Conservation (phyloP, 352 stramenopile genomes). For the Phytopythium kandeliae region DNA sequence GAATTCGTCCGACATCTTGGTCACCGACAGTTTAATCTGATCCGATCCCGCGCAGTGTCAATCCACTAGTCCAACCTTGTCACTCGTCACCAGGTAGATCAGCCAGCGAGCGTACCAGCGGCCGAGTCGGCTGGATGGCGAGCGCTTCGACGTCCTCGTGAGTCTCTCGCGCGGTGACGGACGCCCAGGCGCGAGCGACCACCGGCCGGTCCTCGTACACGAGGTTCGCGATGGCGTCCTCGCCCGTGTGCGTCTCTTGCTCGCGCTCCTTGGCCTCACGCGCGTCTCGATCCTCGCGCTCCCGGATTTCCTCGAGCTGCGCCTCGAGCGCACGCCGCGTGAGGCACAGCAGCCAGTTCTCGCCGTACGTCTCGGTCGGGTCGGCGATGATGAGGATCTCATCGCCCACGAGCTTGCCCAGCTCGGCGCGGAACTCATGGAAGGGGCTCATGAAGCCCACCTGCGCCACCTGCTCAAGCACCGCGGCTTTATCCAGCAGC, state of each 20-base stretch:
- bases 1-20: slow-evolving; percentile 78
- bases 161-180: slow-evolving; percentile 38
- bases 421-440: slow-evolving; percentile 57
- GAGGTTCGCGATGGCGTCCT: slow-evolving; percentile 44
- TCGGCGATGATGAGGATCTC: slow-evolving; percentile 76
- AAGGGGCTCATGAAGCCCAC: slow-evolving; percentile 84
- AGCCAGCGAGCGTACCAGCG: slow-evolving; percentile 19
- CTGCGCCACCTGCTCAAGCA: slow-evolving; percentile 71
- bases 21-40: slow-evolving; percentile 73
- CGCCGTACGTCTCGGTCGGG: slow-evolving; percentile 68
- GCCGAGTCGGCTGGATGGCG: slow-evolving; percentile 36
- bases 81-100: too few relatives aligned
- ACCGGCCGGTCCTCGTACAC: slow-evolving; percentile 77
- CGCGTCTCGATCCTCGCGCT: slow-evolving; percentile 36
- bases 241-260: slow-evolving; percentile 20
- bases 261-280: slow-evolving; percentile 32
- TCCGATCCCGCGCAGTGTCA: not conserved
- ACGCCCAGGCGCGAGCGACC: slow-evolving; percentile 51
- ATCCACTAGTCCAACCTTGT: too few relatives aligned
- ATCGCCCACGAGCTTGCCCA: slow-evolving; percentile 64
- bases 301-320: slow-evolving; percentile 58
- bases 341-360: slow-evolving; percentile 83
- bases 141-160: slow-evolving; percentile 65
- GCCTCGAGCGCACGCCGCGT: slow-evolving; percentile 53
- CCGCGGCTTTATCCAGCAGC: slow-evolving; percentile 56